Percentiles rank a stretch among this genome's conserved stretches.
These are phyloP conservation scores for Gyrodon lividus DNA, from an alignment of 768 basidiomycete species.

Conservation along the genomic window DNA sequence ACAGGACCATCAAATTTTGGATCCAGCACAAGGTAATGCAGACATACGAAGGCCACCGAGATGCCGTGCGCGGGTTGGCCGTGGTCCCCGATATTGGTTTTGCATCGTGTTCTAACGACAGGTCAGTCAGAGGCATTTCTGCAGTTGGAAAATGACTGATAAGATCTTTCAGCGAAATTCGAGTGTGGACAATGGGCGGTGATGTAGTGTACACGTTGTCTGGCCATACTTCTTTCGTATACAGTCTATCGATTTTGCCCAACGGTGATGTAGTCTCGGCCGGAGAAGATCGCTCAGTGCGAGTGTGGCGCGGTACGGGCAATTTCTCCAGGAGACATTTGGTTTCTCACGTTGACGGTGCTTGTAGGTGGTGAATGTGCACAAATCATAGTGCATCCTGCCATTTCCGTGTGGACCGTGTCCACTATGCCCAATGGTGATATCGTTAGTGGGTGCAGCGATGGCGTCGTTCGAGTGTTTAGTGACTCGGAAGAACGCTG, in stretches of 20 bases:
- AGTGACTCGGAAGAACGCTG: conserved; percentile 70
- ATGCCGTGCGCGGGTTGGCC: conserved; percentile 86
- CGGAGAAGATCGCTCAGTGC: conserved; percentile 91
- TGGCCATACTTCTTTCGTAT: conserved; percentile 97
- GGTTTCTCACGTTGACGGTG: conserved; percentile 1
- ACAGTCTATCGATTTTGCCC: conserved; percentile 81
- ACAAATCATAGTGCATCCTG: conserved; percentile 90
- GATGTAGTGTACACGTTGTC: conserved; percentile 76
- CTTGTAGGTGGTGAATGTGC: conserved; percentile 76
- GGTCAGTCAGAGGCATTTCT: conserved; percentile 41
- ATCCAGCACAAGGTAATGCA: conserved; percentile 68
- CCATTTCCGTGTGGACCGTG: conserved; percentile 96
- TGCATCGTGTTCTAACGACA: conserved; percentile 94
- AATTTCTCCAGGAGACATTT: conserved; percentile 4
- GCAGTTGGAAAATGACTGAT: conserved; percentile 2
- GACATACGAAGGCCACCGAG: conserved; percentile 83
- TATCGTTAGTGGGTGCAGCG: conserved; percentile 89
- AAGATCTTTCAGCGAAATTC: conserved; percentile 66
- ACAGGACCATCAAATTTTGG: conserved; percentile 93
- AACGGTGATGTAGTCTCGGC: conserved; percentile 83
- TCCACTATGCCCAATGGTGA: conserved; percentile 87
- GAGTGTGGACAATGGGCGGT: conserved; percentile 86
- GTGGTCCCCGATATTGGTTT: conserved; percentile 86
- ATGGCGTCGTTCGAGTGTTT: conserved; percentile 85
- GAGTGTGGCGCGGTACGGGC: conserved; percentile 81